Evolutionary conservation across 225 moss, liverwort and hornwort genomes (phyloP), one percentile per base, ranked within the genome.

Genomic region (Neckera pumila): DNA sequence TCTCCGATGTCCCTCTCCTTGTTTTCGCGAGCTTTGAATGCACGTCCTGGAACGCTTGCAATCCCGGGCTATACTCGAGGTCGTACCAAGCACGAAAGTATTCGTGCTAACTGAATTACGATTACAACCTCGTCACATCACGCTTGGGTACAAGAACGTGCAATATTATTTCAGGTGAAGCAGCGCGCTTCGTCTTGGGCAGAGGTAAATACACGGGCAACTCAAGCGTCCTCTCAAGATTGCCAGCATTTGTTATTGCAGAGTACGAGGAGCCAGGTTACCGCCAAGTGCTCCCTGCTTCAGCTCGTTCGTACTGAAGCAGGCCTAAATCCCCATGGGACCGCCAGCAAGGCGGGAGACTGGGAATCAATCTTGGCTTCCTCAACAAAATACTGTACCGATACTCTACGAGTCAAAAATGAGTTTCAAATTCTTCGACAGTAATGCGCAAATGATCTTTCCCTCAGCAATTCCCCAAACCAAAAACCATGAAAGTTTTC

Each of bases 201-300:
- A 95, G 83, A 92, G 92, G 33, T n/a, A 63, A 51, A 82, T 57
- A 78, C 72, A 73, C 76, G 87, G 76, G 89, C 74, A 72, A 89
- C 45, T 22, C 83, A 83, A 73, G 58, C 58, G 86, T 86, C 86
- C 43, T 74, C 65, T 60, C 10, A 47, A 69, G 47, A 76, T 69
- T 84, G 81, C 79, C 90, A 86, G 86, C 83, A 83, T 86, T 86
- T 84, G 80, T 74, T 83, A 26, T 54, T 59, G 79, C 86, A 51
- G 61, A 71, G 85, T 70, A 85, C 85, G 71, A 81, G 79, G 57
- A 66, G 47, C 14, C 59, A 86, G 69, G 62, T 64, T 61, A 89
- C 65, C 80, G 73, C 86, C 85, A 85, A 87, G 61, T 76, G 40
- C 63, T 85, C 42, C 88, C 61, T 66, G 36, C 25, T 86, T 78